A percentile compares a stretch with the other conserved stretches of the same genome.
Conservation (phyloP, 2,329 filamentous ascomycete genomes). For the Tolypocladium nubicola region DNA sequence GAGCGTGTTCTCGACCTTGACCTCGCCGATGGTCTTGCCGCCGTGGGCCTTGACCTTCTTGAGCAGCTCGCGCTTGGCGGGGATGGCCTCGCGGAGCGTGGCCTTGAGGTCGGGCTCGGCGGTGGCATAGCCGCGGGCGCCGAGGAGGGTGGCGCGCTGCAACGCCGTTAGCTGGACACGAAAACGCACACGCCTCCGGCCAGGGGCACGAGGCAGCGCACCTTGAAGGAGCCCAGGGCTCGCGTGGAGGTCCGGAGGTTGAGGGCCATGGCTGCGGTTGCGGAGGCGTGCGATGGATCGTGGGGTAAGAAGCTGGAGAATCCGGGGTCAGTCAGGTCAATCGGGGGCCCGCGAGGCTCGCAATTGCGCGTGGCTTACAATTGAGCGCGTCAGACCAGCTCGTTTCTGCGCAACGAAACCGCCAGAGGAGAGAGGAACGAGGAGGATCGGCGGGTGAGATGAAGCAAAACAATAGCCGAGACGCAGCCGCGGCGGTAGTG, state of each 20-base stretch:
- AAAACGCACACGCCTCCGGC: not conserved
- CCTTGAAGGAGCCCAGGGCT: constrained; percentile 54
- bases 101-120: constrained; percentile 85
- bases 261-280: constrained; percentile 45
- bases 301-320: not conserved
- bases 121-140: constrained; percentile 55
- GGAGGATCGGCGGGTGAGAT: not conserved
- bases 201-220: constrained; percentile 22
- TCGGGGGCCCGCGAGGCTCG: too few relatives aligned
- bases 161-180: constrained; percentile 12
- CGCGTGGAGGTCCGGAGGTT: constrained; percentile 50
- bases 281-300: not conserved
- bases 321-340: not conserved
- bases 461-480: not conserved
- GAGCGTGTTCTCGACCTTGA: constrained; percentile 88
- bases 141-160: constrained; percentile 15
- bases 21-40: constrained; percentile 75
- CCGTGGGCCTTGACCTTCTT: constrained; percentile 86
- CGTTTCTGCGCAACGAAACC: not conserved
- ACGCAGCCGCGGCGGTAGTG: not conserved
- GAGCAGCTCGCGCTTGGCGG: constrained; percentile 83
- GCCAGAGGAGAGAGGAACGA: not conserved
- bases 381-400: not conserved
- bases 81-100: constrained; percentile 73
- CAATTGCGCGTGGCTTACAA: constrained; percentile 1